phyloP scores from a whole-genome alignment of 768 basidiomycete genomes.

The Phanerochaete sordida region DNA sequence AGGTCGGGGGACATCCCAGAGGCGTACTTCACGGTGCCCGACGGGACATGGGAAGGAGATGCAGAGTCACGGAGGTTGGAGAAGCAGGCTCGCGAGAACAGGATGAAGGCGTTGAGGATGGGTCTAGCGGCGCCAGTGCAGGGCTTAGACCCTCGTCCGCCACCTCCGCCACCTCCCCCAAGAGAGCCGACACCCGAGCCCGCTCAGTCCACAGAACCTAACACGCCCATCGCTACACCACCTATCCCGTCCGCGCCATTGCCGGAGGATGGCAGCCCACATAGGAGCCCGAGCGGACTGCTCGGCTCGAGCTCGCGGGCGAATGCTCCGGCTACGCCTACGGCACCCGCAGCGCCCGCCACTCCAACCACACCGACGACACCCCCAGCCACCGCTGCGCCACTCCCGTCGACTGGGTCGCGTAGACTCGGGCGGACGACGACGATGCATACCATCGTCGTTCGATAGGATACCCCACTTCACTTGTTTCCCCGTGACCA shows the following conservation, averaged over 20 bases:
- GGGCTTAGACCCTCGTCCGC: not conserved
- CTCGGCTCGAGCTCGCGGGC: not conserved
- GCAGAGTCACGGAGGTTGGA: constrained; percentile 2
- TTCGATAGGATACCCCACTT: not conserved
- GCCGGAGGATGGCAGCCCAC: not conserved
- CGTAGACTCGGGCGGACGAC: not conserved
- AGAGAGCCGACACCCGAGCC: not conserved
- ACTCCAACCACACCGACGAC: not conserved
- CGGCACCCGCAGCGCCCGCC: not conserved
- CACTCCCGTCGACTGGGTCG: not conserved
- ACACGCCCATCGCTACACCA: not conserved
- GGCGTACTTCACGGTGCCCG: constrained; percentile 22
- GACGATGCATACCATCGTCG: not conserved
- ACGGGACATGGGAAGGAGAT: constrained; percentile 22
- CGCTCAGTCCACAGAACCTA: not conserved
- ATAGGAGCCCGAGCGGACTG: not conserved
- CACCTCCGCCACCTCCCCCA: not conserved
- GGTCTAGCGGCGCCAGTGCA: not conserved
- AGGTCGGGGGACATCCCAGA: constrained; percentile 20
- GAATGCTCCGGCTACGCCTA: not conserved
- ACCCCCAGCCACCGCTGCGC: not conserved
- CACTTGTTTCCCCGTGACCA: too few species aligned
- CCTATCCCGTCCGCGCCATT: not conserved
- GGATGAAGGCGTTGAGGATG: not conserved
- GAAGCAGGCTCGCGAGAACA: not conserved